Evolutionary conservation across 1,139 yeast genomes (phyloP), one percentile per base, ranked within the genome.

Genomic region (Trichomonascaceae sp.): DNA sequence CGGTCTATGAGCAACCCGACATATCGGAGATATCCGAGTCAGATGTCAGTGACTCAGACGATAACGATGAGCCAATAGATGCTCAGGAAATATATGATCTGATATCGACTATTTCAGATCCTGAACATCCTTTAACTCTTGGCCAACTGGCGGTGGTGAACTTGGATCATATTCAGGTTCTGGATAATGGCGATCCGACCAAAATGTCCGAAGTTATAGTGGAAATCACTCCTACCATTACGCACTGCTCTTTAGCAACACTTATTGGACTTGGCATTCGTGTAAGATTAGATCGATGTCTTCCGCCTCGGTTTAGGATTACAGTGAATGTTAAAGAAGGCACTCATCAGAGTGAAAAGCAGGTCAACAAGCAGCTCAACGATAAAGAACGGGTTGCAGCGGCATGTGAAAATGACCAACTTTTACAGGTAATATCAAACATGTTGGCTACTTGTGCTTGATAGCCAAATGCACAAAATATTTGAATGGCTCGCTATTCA

Each of bases 321-420:
- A 80, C 83, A 17, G 87, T 95, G 45, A 74, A 87, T 52, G 81
- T 95, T 51, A 88, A 91, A 64, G 88, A 88, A 63, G 98, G 98
- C 0, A 82, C 96, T 1, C 99, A 95, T 68, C 98, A 93, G 69
- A 87, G 96, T 63, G 99, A 95, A 67, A 82, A 81, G 60, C 99
- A 93, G 66, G 99, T 95, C 32, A 95, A 95, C 70, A 91, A 93
- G 66, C 99, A 95, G 71, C 79, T 95, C 59, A 93, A 93, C 67
- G 99, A 95, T 68, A 95, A 95, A 72, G 99, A 95, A 70, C 77
- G 99, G 59, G 98, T 93, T 0, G 96, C 97, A 27, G 99, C 99
- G 17, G 99, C 99, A 0, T 91, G 98, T 71, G 99, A 95, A 66
- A 95, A 95, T 63, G 96, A 88, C 57, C 99, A 95, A 72, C 75